These are phyloP conservation scores for Pseudogymnoascus sp. DNA, from an alignment of 2,329 filamentous ascomycete genomes.

Conservation along the genomic window DNA sequence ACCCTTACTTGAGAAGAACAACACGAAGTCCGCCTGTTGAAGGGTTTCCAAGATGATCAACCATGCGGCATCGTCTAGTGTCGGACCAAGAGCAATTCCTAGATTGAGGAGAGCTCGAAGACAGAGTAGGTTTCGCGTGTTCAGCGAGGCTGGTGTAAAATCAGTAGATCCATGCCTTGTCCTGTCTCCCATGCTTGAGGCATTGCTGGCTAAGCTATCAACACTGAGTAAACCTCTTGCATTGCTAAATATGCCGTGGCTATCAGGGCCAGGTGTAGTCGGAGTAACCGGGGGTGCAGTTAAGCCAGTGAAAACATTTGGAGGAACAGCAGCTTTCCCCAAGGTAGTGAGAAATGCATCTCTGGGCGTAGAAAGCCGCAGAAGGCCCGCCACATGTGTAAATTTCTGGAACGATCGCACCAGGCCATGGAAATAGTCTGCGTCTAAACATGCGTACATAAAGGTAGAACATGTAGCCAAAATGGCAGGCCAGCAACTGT, in stretches of 20 bases:
- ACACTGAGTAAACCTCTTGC: slow-evolving; percentile 66
- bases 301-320: slow-evolving; percentile 61
- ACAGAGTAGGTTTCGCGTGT: slow-evolving; percentile 83
- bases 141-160: slow-evolving; percentile 48
- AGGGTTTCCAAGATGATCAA: slow-evolving; percentile 85
- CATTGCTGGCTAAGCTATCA: slow-evolving; percentile 57
- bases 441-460: slow-evolving; percentile 81
- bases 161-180: slow-evolving; percentile 54
- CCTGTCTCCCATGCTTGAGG: slow-evolving; percentile 48
- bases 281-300: slow-evolving; percentile 38
- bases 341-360: slow-evolving; percentile 93
- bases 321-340: slow-evolving; percentile 84
- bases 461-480: slow-evolving; percentile 94
- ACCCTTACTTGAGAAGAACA: slow-evolving; percentile 50
- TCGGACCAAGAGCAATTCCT: slow-evolving; percentile 88
- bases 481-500: slow-evolving; percentile 91
- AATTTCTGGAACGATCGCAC: slow-evolving; percentile 93
- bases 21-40: slow-evolving; percentile 83
- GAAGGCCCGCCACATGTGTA: slow-evolving; percentile 83
- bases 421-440: slow-evolving; percentile 85
- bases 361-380: slow-evolving; percentile 75
- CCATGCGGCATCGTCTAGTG: slow-evolving; percentile 69
- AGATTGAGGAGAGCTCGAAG: slow-evolving; percentile 87
- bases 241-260: slow-evolving; percentile 56
- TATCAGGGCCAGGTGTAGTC: slow-evolving; percentile 42